These are phyloP conservation scores for Rhizophagus prolifer DNA, from an alignment of 192 early-diverging fungal genomes.

Conservation along the genomic window DNA sequence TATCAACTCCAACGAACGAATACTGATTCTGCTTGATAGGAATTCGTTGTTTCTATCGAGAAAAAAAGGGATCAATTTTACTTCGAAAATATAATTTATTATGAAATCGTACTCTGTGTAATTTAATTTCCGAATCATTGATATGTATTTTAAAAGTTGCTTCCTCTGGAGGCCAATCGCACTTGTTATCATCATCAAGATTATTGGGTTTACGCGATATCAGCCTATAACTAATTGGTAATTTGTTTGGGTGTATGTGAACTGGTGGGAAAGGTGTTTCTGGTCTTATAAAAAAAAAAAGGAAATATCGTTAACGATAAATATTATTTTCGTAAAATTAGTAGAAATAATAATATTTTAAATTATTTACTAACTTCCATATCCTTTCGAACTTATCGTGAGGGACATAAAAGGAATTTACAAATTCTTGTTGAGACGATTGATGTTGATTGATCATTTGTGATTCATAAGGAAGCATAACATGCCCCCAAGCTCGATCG, in stretches of 20 bases:
- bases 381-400: slow-evolving; percentile 1
- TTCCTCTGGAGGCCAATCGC: slow-evolving; percentile 3
- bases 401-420: neutral
- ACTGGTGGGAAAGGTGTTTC: neutral
- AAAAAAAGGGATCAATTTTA: neutral
- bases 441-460: neutral
- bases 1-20: neutral
- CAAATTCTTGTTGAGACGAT: neutral
- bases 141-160: neutral
- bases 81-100: neutral
- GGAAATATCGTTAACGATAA: too few relatives aligned
- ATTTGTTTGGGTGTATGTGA: neutral
- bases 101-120: neutral
- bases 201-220: neutral
- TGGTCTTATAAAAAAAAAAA: neutral
- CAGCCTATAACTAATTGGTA: neutral
- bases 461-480: neutral
- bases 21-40: neutral
- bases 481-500: neutral
- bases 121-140: neutral
- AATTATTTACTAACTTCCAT: neutral
- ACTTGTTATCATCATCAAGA: neutral
- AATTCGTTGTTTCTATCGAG: neutral
- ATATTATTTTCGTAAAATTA: neutral
- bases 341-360: too few relatives aligned